Evolutionary conservation across 1,284 basidiomycete genomes (phyloP), one percentile per base, ranked within the genome.

Genomic region (Kwoniella shivajii): DNA sequence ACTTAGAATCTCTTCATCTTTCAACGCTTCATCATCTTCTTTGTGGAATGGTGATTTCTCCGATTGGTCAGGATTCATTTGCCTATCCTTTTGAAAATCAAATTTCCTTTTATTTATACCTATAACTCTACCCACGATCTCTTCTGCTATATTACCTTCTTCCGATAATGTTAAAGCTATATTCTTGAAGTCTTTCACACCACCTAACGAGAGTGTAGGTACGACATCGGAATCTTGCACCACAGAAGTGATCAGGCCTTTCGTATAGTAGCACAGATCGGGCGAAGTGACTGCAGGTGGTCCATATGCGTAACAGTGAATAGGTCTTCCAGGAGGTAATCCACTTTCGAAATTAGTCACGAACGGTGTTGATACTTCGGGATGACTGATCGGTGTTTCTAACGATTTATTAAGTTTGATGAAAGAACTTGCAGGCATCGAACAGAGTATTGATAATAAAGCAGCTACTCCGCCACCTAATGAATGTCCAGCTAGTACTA

Each of bases 401-500:
- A 52, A 48, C 11, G 52, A 20, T 43, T 37, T 29, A 60, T 69
- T 72, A 50, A 74, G 67, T 36, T 63, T 52, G 7, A 66, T 39
- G 51, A 79, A 79, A 9, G 61, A 53, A 11, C 67, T 61, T 4
- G 72, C 57, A 0, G 72, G 77, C 39, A 66, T 72, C n/a, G 72
- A 63, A 41, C 66, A 72, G 20, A 73, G 59, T 7, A 80, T 72
- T 0, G 77, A 70, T 1, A 80, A 65, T 0, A 80, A 65, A 4
- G 78, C 69, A 0, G 80, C 80, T 1, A 82, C 81, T 0, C 81
- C 82, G 4, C 81, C 82, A 1, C 82, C 82, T 7, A 83, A 73
- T 30, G 78, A 80, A 62, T 79, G 79, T 7, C 81, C 81, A 24
- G 75, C 77, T 14, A 82, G 62, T 18, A 82, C 80, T 0, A 83